Evolutionary conservation across 2,329 filamentous ascomycete genomes (phyloP), one percentile per base, ranked within the genome.

Genomic region (Microcyclospora pomicola): DNA sequence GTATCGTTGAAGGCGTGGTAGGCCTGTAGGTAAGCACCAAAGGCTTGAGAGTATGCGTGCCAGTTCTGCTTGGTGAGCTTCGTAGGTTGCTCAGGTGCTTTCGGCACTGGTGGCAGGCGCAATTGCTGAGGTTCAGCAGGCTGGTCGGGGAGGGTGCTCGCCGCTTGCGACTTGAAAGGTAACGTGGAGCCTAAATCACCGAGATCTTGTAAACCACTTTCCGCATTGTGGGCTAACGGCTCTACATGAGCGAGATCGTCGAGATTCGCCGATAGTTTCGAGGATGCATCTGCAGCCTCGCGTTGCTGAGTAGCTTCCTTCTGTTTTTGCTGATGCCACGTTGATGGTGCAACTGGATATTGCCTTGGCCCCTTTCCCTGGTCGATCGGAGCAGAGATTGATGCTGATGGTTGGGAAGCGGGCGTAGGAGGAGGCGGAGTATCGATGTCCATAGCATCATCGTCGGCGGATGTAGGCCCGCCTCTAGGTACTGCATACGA

Each of bases 111-210:
- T 0, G 72, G 72, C 3, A 71, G 61, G 16, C 63, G 58, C 9
- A 73, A 58, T 43, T 46, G 59, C 51, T 43, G 60, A 43, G 54
- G 62, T 36, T 47, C 55, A 43, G 50, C 59, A 40, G 45, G 45
- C 38, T 64, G 62, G 6, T 59, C 62, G 6, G 63, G 64, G 19
- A 66, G 56, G 4, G 56, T 49, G 19, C 61, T 59, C 5, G 66
- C 63, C 2, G 74, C 52, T 31, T 68, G 63, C 2, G 75, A 78
- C 41, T 69, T 56, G 50, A 78, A 79, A 3, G 75, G 75, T 2
- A 80, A 61, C 1, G 62, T 68, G 7, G 64, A 61, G 31, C 60
- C 62, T 30, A 80, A 59, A 39, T 73, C 69, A 19, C 65, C 62
- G 15, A 79, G 51, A 37, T 69, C 67, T 15, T 66, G 59, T 13